Base-by-base conservation (phyloP, 441 rosid genomes). In the Metrosideros polymorpha region DNA sequence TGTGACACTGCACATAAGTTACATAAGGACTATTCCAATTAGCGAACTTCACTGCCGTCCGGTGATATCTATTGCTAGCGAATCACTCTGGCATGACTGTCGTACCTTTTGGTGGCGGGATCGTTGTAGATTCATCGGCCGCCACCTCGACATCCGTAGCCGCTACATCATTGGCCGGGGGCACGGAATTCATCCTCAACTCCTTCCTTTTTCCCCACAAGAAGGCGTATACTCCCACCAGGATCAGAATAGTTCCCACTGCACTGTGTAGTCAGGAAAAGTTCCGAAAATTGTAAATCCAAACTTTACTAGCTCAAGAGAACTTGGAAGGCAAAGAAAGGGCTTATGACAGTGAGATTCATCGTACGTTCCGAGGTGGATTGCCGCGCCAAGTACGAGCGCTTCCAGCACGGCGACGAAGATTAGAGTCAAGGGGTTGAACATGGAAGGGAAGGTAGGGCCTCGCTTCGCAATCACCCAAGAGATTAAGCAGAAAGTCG, bases 361-460 rank as follows among this genome's bases (percentile, higher is more conserved):
- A 79, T 35, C 89, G 3, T 88, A 91, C 93, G 63, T 87, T 85
- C 93, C 93, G 45, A 89, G 75, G 24, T 75, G 84, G 82, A 92
- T 90, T 3, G 57, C 59, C 45, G 86, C 75, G 39, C 92, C 93
- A 5, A 92, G 88, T 29, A 92, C 5, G n/a, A 91, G 85, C 51
- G 89, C 89, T 53, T 90, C 94, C 17, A 87, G 87, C 13, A 93
- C 5, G 29, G 92, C 85, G 14, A 91, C 92, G 55, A 93, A 92
- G 71, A 92, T 91, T 9, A 93, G 88, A 1, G 92, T 54, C 71
- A 92, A 61, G 0, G 94, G 94, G 45, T 91, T 92, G 88, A 92
- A 93, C 94, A 91, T 93, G 2, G 94, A 27, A 6, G 95, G 93
- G 83, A 90, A 93, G 54, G 91, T 89, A 5, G 93, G 94, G 32